These are phyloP conservation scores for Helianthus tuberosus DNA, from an alignment of 129 eudicot species.

Conservation along the genomic window DNA sequence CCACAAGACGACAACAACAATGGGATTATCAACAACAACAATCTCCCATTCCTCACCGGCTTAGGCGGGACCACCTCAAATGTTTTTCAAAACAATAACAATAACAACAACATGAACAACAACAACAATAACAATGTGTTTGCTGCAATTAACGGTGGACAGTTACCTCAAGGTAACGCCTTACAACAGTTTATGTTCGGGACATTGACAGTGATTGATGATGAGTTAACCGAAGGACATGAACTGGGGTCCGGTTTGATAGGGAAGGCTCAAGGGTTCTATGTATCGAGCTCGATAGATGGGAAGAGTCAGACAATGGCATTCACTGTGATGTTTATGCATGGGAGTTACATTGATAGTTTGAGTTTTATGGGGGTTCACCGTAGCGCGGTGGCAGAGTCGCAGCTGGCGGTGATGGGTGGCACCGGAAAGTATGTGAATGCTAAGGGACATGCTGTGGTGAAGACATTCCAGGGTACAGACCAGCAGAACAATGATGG, in stretches of 20 bases:
- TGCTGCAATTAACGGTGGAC: conserved; percentile 54
- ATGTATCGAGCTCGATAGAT: conserved; percentile 67
- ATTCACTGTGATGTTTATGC: conserved; percentile 66
- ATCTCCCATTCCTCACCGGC: conserved; percentile 56
- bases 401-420: conserved; percentile 88
- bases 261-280: conserved; percentile 85
- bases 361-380: conserved; percentile 84
- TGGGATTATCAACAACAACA: conserved; percentile 52
- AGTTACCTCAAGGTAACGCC: conserved; percentile 57
- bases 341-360: conserved; percentile 70
- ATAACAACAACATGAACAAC: conserved; percentile 29
- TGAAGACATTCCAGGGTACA: conserved; percentile 56
- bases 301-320: conserved; percentile 85
- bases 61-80: conserved; percentile 46
- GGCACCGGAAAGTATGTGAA: conserved; percentile 89
- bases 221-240: conserved; percentile 84
- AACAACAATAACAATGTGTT: conserved; percentile 33
- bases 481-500: conserved; percentile 73
- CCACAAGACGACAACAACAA: conserved; percentile 32
- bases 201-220: conserved; percentile 80
- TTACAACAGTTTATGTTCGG: conserved; percentile 93
- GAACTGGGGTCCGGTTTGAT: conserved; percentile 71
- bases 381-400: conserved; percentile 66
- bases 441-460: conserved; percentile 72
- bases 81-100: conserved; percentile 37